Conservation (phyloP, 2,329 filamentous ascomycete species). For the Fusarium fujikuroi region DNA sequence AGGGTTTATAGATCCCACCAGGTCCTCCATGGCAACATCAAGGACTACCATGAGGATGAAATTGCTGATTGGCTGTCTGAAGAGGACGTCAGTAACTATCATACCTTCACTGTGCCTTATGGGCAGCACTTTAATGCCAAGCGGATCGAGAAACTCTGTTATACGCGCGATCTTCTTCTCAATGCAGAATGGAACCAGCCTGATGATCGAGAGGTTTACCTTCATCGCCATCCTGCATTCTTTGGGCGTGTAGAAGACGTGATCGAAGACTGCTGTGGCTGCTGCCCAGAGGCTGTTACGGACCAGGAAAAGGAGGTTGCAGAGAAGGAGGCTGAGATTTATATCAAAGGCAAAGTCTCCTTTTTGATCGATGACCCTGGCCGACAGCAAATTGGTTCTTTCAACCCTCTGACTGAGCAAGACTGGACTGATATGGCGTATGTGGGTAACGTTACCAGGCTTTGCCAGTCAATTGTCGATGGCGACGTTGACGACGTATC, state of each 20-base stretch:
- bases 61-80: constrained; percentile 84
- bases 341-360: constrained; percentile 76
- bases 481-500: constrained; percentile 75
- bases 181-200: constrained; percentile 89
- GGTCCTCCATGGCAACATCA: constrained; percentile 74
- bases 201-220: constrained; percentile 77
- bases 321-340: constrained; percentile 78
- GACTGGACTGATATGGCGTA: constrained; percentile 96
- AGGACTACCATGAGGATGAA: constrained; percentile 81
- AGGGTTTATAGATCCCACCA: constrained; percentile 53
- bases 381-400: constrained; percentile 75
- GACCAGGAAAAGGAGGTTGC: constrained; percentile 77
- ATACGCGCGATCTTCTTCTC: constrained; percentile 81
- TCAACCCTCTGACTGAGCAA: constrained; percentile 82
- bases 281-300: constrained; percentile 75
- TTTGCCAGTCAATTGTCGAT: constrained; percentile 86
- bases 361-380: constrained; percentile 87
- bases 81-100: constrained; percentile 81
- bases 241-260: constrained; percentile 81
- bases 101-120: constrained; percentile 79
- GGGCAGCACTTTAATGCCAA: constrained; percentile 70
- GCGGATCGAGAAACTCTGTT: constrained; percentile 84
- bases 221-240: constrained; percentile 88
- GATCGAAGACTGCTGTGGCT: constrained; percentile 83
- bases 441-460: constrained; percentile 77